Conservation (phyloP, 352 stramenopile genomes). For the Globisporangium barbulae region DNA sequence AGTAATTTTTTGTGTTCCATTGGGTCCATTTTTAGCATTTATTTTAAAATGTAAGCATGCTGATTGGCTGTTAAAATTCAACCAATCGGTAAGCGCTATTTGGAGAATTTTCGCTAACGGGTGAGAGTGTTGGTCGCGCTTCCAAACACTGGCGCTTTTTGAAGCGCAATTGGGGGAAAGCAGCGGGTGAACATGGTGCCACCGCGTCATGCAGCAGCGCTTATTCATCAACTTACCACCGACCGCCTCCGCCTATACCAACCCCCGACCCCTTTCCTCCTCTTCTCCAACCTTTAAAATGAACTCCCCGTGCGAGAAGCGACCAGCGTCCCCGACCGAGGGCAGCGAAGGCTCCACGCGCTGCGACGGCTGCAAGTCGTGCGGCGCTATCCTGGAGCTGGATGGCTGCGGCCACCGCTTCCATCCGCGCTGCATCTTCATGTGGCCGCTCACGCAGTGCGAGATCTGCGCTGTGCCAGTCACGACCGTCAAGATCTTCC, state of each 20-base stretch:
- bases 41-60: background rate
- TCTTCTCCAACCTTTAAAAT: slow-evolving; percentile 5
- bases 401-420: slow-evolving; percentile 71
- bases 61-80: slow-evolving; percentile 8
- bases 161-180: slow-evolving; percentile 10
- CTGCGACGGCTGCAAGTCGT: slow-evolving; percentile 70
- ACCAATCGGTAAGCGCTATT: slow-evolving; percentile 24
- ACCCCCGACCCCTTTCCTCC: background rate
- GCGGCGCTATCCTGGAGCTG: slow-evolving; percentile 63
- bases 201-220: slow-evolving; percentile 6
- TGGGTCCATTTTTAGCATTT: background rate
- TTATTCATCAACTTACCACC: slow-evolving; percentile 34
- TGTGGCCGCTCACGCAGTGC: slow-evolving; percentile 62
- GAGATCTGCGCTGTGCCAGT: slow-evolving; percentile 54
- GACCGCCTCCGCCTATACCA: background rate
- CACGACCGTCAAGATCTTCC: slow-evolving; percentile 44
- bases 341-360: slow-evolving; percentile 45
- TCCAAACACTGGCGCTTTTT: background rate
- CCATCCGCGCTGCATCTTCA: slow-evolving; percentile 72
- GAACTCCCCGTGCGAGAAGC: slow-evolving; percentile 11
- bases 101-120: slow-evolving; percentile 25
- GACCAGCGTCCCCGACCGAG: background rate
- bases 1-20: background rate
- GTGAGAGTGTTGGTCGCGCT: slow-evolving; percentile 29
- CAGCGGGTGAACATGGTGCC: background rate